Evolutionary conservation across 352 stramenopile species (phyloP), one percentile per base, ranked within the genome.

Genomic region (Phytophthora sp.): DNA sequence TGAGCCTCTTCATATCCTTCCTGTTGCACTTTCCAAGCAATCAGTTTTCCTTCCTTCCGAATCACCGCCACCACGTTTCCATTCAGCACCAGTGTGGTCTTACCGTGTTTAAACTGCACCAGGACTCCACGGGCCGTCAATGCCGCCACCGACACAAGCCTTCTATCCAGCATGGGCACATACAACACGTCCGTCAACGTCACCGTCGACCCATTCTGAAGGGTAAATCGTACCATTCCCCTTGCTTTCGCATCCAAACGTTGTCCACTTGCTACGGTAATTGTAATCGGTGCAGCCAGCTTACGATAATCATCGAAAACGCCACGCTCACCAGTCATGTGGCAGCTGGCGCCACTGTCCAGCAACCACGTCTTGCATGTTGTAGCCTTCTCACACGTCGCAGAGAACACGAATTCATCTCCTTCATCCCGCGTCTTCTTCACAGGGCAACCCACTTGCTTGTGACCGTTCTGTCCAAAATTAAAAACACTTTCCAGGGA

Each of bases 171-270:
- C 18, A 52, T 26, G 4, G 59, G 65, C 17, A 74, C 65, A 52
- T 39, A 52, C 24, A 74, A 42, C 5, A 69, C 58, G n/a, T 54
- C 50, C 18, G 42, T 62, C 11, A 70, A 20, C 35, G 30, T 69
- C 7, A 61, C 43, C 15, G 20, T n/a, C 34, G 5, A n/a, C 9
- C 34, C 34, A 41, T n/a, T 41, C 34, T 21, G 34, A n/a, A 41
- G 34, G 5, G n/a, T n/a, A 41, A 41, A 41, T 4, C 34, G 15
- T n/a, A 41, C 34, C 17, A 0, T 21, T 21, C 34, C 15, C 12
- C 34, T 41, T 41, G 5, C 34, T 41, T 41, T 41, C 9, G 34
- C 34, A 9, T 13, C 15, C 20, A 41, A n/a, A 13, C 20, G 34
- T n/a, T 41, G 34, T n/a, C 34, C 34, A n/a, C 20, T 41, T 8